Conservation (phyloP, 768 basidiomycete species). For the Infundibulicybe gibba region DNA sequence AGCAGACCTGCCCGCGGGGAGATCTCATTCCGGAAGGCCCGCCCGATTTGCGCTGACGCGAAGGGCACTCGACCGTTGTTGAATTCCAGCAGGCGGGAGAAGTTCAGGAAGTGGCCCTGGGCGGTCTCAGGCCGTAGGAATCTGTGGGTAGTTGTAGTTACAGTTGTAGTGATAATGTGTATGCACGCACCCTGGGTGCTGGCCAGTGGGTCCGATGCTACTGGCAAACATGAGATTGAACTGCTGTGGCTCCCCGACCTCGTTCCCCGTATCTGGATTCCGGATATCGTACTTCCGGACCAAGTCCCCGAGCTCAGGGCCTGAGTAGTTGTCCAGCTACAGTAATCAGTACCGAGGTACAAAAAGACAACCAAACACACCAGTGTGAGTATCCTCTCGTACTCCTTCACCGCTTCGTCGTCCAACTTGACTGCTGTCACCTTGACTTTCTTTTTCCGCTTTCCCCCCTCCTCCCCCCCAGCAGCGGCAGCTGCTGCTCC, state of each 20-base stretch:
- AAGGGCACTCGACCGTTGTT: conserved; percentile 97
- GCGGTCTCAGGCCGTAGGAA: conserved; percentile 98
- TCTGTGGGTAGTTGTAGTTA: conserved; percentile 29
- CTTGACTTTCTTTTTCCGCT: conserved; percentile 82
- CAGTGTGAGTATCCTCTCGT: conserved; percentile 85
- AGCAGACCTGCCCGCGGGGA: conserved; percentile 94
- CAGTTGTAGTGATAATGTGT: neutral
- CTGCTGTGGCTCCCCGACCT: conserved; percentile 87
- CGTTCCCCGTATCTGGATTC: conserved; percentile 92
- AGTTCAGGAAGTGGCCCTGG: conserved; percentile 98
- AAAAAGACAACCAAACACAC: conserved; percentile 36
- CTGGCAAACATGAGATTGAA: conserved; percentile 99
- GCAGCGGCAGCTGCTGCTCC: conserved; percentile 61
- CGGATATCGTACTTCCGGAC: conserved; percentile 75
- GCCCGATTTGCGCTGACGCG: conserved; percentile 95
- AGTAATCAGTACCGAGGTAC: neutral
- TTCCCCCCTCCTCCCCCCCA: conserved; percentile 59
- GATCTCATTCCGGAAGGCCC: conserved; percentile 97
- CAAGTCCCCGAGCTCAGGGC: conserved; percentile 83
- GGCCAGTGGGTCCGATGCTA: conserved; percentile 96
- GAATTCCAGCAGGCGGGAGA: conserved; percentile 93
- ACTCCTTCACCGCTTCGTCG: conserved; percentile 71
- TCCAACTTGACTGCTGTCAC: conserved; percentile 63
- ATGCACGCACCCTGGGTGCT: conserved; percentile 79
- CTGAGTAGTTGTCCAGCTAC: conserved; percentile 92